Percentiles rank a stretch among this genome's conserved stretches.
These are phyloP conservation scores for Cichorium intybus DNA, from an alignment of 140 eudicot genomes.

Conservation along the genomic window DNA sequence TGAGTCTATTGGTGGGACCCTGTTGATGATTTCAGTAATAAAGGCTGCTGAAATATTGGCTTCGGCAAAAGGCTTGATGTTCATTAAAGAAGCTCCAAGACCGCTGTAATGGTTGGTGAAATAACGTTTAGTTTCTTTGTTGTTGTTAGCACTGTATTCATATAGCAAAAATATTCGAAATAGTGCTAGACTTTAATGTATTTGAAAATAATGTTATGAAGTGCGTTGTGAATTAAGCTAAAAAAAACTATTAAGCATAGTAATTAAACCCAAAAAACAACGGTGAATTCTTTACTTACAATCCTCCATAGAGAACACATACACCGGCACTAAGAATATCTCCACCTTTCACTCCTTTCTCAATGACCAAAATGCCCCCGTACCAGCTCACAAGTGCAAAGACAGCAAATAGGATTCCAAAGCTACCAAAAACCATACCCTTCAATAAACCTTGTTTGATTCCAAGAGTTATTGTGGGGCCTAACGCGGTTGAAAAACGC, in stretches of 20 bases:
- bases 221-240: background rate
- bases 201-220: background rate
- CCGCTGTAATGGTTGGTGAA: constrained; percentile 18
- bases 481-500: constrained; percentile 31
- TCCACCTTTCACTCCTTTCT: constrained; percentile 39
- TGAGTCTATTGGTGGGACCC: constrained; percentile 20
- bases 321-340: constrained; percentile 32
- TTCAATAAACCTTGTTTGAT: constrained; percentile 44
- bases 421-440: constrained; percentile 41
- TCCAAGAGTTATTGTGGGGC: constrained; percentile 27
- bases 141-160: no score
- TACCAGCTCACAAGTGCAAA: constrained; percentile 39
- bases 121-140: background rate
- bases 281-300: constrained; percentile 20
- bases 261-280: background rate
- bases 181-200: no score
- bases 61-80: constrained; percentile 34
- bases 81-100: constrained; percentile 34
- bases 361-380: constrained; percentile 39
- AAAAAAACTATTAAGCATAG: no score
- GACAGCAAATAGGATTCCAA: constrained; percentile 37
- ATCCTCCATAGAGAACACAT: constrained; percentile 43
- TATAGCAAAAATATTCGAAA: no score
- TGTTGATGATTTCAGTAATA: constrained; percentile 9
- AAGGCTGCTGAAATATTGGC: constrained; percentile 32